These are phyloP conservation scores for Gracilaria domingensis DNA, from an alignment of 23 red algal genomes.

Conservation along the genomic window DNA sequence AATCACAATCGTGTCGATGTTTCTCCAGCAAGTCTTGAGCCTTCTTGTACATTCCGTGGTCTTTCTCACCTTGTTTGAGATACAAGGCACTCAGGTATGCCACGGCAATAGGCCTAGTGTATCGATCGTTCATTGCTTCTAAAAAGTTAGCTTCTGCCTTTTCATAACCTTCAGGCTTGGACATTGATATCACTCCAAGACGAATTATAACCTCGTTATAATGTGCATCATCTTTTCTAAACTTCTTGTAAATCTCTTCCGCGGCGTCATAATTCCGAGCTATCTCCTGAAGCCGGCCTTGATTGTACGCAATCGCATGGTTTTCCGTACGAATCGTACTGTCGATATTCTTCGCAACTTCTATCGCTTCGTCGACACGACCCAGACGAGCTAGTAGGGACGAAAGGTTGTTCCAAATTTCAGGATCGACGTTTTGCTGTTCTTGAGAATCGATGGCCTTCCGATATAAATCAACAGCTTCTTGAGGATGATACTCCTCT, in stretches of 20 bases:
- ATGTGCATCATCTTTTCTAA: conserved; percentile 50
- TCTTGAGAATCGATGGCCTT: conserved; percentile 45
- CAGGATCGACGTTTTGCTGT: conserved; percentile 35
- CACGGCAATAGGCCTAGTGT: conserved; percentile 37
- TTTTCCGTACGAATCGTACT: background rate
- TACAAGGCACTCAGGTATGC: conserved; percentile 51
- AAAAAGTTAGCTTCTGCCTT: conserved; percentile 56
- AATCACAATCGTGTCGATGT: conserved; percentile 61
- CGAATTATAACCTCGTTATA: conserved; percentile 57
- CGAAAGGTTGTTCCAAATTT: conserved; percentile 69
- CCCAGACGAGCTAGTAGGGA: conserved; percentile 58
- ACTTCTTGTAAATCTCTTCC: conserved; percentile 25
- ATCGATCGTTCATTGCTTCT: conserved; percentile 49
- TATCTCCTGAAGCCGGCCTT: conserved; percentile 49
- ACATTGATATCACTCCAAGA: conserved; percentile 46
- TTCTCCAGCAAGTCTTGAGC: conserved; percentile 51
- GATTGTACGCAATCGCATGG: conserved; percentile 55
- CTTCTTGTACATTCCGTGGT: conserved; percentile 43
- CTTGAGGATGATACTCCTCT: conserved; percentile 50
- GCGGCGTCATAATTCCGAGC: conserved; percentile 19
- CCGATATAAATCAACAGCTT: conserved; percentile 55
- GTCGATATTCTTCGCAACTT: conserved; percentile 50
- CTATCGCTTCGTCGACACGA: conserved; percentile 44
- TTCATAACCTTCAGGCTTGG: conserved; percentile 25
- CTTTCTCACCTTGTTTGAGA: conserved; percentile 32